Evolutionary conservation across 106 monocot species (phyloP).

Genomic region (Dendrobium chrysotoxum): DNA sequence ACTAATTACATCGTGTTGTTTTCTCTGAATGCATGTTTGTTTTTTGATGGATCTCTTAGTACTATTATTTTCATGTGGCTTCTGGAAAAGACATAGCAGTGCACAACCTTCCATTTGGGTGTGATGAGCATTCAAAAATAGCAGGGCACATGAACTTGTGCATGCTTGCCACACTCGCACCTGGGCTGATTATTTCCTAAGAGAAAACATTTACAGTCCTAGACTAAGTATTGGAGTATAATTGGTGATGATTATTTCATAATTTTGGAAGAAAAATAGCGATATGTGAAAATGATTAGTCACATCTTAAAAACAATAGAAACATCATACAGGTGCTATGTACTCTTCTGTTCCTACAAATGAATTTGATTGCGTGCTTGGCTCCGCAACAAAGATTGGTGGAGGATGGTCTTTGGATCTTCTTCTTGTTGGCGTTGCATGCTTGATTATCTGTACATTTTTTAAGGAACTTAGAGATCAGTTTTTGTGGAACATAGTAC

Average conservation of each 20-base stretch:
- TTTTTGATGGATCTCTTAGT: not conserved
- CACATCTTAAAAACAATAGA: not conserved
- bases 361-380: conserved; percentile 89
- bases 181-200: too few relatives aligned
- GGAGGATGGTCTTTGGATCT: conserved; percentile 45
- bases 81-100: too few relatives aligned
- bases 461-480: not conserved
- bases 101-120: too few relatives aligned
- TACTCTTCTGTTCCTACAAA: conserved; percentile 99
- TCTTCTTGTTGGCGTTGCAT: conserved; percentile 26
- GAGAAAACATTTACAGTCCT: too few relatives aligned
- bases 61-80: too few relatives aligned
- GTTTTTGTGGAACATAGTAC: not conserved
- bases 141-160: too few relatives aligned
- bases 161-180: too few relatives aligned
- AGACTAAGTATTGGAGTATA: not conserved
- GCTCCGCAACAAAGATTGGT: conserved; percentile 89
- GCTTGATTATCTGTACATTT: conserved; percentile 60
- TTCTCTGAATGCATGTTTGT: not conserved
- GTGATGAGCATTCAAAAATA: too few relatives aligned
- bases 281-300: not conserved
- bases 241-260: not conserved
- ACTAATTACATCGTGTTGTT: not conserved
- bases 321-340: conserved; percentile 75
- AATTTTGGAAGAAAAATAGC: not conserved